Percentiles rank a stretch among this genome's conserved stretches.
Evolutionary conservation across 208 protist genomes (phyloP).

Genomic region (Leptomonas pyrrhocoris): DNA sequence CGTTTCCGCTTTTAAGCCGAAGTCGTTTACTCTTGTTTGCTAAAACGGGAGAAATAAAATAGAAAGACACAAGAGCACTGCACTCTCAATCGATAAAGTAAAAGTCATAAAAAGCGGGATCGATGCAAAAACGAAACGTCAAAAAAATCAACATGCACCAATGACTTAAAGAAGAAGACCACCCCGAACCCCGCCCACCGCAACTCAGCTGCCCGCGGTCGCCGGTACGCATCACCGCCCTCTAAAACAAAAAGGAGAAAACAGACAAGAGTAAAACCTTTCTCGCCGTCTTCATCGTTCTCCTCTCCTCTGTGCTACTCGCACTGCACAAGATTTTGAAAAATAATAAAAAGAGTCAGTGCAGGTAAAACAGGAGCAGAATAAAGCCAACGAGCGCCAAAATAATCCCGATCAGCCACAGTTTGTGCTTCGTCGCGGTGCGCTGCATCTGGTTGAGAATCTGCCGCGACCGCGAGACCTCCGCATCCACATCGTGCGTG

Average conservation of each 20-base stretch:
- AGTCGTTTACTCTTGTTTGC: too few species aligned
- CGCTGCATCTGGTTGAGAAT: slow-evolving; percentile 75
- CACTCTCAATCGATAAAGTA: too few species aligned
- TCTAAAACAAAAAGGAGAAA: not conserved
- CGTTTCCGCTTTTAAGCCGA: too few species aligned
- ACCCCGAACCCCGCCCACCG: too few species aligned
- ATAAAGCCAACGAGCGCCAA: slow-evolving; percentile 48
- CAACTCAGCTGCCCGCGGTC: too few species aligned
- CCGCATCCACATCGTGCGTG: slow-evolving; percentile 61
- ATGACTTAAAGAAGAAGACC: not conserved
- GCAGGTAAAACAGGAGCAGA: slow-evolving; percentile 42
- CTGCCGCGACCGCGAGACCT: slow-evolving; percentile 55
- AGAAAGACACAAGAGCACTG: too few species aligned
- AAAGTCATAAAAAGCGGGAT: too few species aligned
- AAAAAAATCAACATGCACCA: too few species aligned
- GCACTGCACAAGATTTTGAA: too few species aligned
- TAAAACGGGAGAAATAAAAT: too few species aligned
- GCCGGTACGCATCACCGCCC: too few species aligned
- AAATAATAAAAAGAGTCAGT: not conserved
- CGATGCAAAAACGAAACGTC: too few species aligned
- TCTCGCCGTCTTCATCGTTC: not conserved
- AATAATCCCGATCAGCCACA: slow-evolving; percentile 56
- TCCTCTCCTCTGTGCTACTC: not conserved
- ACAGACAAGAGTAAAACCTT: not conserved
- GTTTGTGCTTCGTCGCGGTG: slow-evolving; percentile 65